Evolutionary conservation across 352 stramenopile genomes (phyloP).

Genomic region (Halophytophthora batemanensis): DNA sequence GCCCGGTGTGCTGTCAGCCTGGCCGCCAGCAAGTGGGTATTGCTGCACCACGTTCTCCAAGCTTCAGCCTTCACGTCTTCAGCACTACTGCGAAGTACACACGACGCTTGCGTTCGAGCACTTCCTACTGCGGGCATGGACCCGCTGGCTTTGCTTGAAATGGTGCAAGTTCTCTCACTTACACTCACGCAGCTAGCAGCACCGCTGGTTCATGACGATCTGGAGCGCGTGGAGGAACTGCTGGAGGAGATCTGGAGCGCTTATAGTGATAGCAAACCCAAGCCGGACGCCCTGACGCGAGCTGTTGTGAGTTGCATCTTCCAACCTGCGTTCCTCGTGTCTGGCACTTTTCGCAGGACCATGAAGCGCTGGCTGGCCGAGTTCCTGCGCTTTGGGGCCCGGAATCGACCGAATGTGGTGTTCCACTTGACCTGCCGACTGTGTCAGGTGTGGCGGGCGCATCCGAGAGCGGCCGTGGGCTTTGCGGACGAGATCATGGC

Average conservation of each 20-base stretch:
- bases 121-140: constrained; percentile 58
- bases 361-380: constrained; percentile 63
- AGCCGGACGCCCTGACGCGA: constrained; percentile 62
- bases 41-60: constrained; percentile 50
- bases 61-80: constrained; percentile 48
- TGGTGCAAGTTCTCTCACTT: constrained; percentile 65
- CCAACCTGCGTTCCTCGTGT: constrained; percentile 61
- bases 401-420: constrained; percentile 69
- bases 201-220: constrained; percentile 19
- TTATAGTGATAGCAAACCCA: constrained; percentile 68
- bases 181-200: constrained; percentile 45
- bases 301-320: constrained; percentile 69
- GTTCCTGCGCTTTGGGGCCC: constrained; percentile 50
- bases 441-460: constrained; percentile 59
- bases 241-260: constrained; percentile 63
- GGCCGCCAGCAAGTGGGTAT: constrained; percentile 51
- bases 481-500: constrained; percentile 70
- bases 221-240: constrained; percentile 34
- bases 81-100: constrained; percentile 29
- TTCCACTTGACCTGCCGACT: constrained; percentile 74
- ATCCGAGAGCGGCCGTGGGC: constrained; percentile 36
- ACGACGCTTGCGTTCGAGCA: constrained; percentile 44
- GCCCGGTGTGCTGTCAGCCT: constrained; percentile 33
- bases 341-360: constrained; percentile 15
- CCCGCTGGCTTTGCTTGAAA: constrained; percentile 49